Evolutionary conservation across 2,329 filamentous ascomycete species (phyloP).

Genomic region (Alternaria postmessia): DNA sequence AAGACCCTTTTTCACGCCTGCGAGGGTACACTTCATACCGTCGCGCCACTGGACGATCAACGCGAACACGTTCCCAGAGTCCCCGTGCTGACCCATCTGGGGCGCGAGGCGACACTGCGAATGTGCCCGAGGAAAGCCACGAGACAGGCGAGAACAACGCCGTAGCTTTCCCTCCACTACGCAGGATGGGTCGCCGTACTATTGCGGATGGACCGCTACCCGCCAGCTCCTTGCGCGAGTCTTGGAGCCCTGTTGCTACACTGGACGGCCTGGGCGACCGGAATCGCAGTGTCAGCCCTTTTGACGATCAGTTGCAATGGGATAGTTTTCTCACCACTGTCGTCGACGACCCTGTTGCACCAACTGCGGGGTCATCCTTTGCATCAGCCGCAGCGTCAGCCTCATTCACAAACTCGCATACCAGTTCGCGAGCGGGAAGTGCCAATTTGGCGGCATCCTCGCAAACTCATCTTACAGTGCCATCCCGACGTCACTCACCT

Average conservation of each 20-base stretch:
- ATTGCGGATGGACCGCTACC: slow-evolving; percentile 49
- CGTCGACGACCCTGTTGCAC: slow-evolving; percentile 80
- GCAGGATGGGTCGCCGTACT: slow-evolving; percentile 49
- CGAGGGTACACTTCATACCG: slow-evolving; percentile 19
- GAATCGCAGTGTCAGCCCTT: slow-evolving; percentile 79
- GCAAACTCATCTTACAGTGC: slow-evolving; percentile 50
- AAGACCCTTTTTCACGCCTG: slow-evolving; percentile 4
- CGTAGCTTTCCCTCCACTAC: slow-evolving; percentile 47
- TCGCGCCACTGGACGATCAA: slow-evolving; percentile 14
- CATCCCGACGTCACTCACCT: slow-evolving; percentile 38
- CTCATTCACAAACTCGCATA: slow-evolving; percentile 54
- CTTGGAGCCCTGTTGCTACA: slow-evolving; percentile 46
- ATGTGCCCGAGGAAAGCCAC: slow-evolving; percentile 28
- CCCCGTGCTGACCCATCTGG: slow-evolving; percentile 12
- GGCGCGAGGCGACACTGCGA: slow-evolving; percentile 8
- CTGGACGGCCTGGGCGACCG: slow-evolving; percentile 84
- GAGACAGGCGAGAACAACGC: slow-evolving; percentile 37
- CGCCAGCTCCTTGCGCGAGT: slow-evolving; percentile 48
- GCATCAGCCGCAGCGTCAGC: slow-evolving; percentile 68
- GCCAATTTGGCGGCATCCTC: slow-evolving; percentile 53
- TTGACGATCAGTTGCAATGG: slow-evolving; percentile 68
- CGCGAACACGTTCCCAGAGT: slow-evolving; percentile 27
- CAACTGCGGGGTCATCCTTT: slow-evolving; percentile 84
- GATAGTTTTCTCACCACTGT: slow-evolving; percentile 82
- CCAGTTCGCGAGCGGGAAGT: slow-evolving; percentile 55